phyloP scores from a whole-genome alignment of 169 alveolate genomes.

The Cryptosporidium sp. region DNA sequence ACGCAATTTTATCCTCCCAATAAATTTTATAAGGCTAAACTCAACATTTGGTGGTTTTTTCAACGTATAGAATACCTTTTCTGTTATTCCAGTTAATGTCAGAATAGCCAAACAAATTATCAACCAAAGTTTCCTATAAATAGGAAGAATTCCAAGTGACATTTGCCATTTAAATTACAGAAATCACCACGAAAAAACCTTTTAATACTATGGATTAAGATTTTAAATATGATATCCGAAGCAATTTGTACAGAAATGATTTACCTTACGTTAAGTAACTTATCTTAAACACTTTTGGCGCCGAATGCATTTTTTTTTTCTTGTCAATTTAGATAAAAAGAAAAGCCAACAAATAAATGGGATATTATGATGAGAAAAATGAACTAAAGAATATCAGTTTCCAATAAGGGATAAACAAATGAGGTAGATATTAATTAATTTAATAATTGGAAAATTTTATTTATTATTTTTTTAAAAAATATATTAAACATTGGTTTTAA shows the following conservation, averaged over 20 bases:
- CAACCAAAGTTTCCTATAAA: background rate
- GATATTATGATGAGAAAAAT: background rate
- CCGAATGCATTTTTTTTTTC: background rate
- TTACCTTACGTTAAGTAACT: background rate
- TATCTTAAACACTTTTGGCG: background rate
- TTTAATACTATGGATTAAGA: background rate
- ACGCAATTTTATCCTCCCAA: background rate
- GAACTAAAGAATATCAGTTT: no score
- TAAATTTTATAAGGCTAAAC: background rate
- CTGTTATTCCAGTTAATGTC: background rate
- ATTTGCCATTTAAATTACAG: constrained; percentile 15
- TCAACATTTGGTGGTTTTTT: background rate
- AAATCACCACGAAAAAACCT: background rate
- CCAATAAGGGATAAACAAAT: no score
- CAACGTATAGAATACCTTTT: background rate
- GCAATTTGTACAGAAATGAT: background rate
- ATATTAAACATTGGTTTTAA: background rate
- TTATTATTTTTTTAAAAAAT: no score
- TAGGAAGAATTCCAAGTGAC: background rate
- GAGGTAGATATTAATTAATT: background rate
- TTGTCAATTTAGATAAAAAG: background rate
- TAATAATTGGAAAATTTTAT: background rate
- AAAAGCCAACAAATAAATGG: background rate
- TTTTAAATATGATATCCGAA: background rate
- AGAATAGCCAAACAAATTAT: background rate